Base-by-base conservation (phyloP, 139 green algal genomes). In the Coelastrella sp. region DNA sequence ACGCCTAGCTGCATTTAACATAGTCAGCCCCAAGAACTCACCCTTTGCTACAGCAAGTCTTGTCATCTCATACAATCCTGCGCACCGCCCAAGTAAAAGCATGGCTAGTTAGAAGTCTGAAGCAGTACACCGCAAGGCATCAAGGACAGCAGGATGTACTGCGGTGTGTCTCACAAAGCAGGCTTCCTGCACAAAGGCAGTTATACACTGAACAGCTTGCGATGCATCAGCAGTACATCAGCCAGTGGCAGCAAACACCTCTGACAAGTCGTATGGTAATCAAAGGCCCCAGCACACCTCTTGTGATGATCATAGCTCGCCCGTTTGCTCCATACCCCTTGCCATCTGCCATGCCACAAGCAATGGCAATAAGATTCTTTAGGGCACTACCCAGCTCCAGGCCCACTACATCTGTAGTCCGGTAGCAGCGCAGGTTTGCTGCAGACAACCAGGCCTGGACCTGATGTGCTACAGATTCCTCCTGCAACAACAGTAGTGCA, bases 351-450 rank as follows among this genome's bases (percentile, higher is more conserved):
- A 87, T 64, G 64, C 82, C 82, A 56, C 82, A 87, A 17, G 32
- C 82, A 20, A 87, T 87, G 4, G 82, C 82, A 11, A 87, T 79
- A 3, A 79, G 32, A 47, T 87, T 87, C 65, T 87, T 87, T 7
- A 87, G 65, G 19, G 82, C 82, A 56, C 82, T 64, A 56, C 82
- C 82, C 56, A 87, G 23, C 64, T 87, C 82, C 5, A 87, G 32
- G n/a, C 82, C 82, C 32, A 79, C 82, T 14, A 87, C 82, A 56
- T 87, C 82, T 54, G 82, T 87, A 10, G 82, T 87, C 14, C 82
- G 64, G 82, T 87, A 87, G 82, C 82, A 87, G 64, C 82, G 64
- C 65, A 87, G 16, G 64, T 87, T 87, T 14, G 82, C 82, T 64
- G 82, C 82, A 19, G 82, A 87, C 82, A 87, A 54, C 82, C 82